Conservation (phyloP, 2,329 filamentous ascomycete species). For the Cylindrodendrum hubeiense region DNA sequence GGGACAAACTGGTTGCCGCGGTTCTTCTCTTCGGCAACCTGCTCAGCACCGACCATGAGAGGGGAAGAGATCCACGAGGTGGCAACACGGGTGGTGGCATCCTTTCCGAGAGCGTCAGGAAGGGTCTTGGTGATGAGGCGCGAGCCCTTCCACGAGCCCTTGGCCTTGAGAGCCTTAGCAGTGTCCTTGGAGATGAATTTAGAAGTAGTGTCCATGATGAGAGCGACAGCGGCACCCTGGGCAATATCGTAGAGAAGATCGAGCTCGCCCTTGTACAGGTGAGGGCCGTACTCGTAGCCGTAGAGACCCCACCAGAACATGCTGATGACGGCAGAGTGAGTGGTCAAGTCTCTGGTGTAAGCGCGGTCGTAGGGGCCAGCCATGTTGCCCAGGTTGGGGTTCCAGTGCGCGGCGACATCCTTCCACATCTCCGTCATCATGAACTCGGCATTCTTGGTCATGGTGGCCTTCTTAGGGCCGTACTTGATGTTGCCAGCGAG, state of each 20-base stretch:
- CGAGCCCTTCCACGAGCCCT: conserved; percentile 49
- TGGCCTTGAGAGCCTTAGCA: conserved; percentile 45
- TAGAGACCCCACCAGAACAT: conserved; percentile 58
- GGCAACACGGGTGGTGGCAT: conserved; percentile 44
- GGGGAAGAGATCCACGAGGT: conserved; percentile 57
- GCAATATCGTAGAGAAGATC: conserved; percentile 57
- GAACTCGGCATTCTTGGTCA: conserved; percentile 25
- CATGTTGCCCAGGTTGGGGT: conserved; percentile 38
- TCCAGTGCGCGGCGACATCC: conserved; percentile 36
- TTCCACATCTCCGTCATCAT: conserved; percentile 37
- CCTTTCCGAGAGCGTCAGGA: conserved; percentile 48
- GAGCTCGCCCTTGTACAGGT: conserved; percentile 52
- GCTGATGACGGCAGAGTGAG: conserved; percentile 55
- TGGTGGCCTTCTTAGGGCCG: conserved; percentile 35
- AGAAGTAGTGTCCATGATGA: conserved; percentile 51
- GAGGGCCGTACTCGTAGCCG: conserved; percentile 53
- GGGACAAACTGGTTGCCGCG: conserved; percentile 57
- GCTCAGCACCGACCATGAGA: conserved; percentile 57
- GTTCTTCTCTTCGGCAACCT: conserved; percentile 51
- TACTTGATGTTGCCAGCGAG: conserved; percentile 54
- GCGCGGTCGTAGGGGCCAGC: conserved; percentile 40
- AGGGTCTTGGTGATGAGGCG: conserved; percentile 52
- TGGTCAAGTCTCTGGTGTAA: conserved; percentile 42
- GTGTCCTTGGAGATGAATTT: conserved; percentile 45
- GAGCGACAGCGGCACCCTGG: conserved; percentile 54